Evolutionary conservation across 192 early-diverging fungal species (phyloP).

Genomic region (Thamnidium elegans): DNA sequence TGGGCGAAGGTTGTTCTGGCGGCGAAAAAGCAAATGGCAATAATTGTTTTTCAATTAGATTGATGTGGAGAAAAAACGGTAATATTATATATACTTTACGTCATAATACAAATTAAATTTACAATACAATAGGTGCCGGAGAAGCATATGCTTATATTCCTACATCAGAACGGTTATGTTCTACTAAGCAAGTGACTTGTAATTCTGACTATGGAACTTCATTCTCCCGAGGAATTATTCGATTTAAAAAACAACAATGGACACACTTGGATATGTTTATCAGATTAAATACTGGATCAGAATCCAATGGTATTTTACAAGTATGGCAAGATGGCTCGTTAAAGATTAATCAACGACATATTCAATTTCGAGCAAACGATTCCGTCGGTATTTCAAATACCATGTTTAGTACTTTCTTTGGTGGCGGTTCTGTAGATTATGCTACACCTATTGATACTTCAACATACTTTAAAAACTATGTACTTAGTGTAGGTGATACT

Average conservation of each 20-base stretch:
- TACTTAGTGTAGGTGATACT: conserved; percentile 41
- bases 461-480: conserved; percentile 46
- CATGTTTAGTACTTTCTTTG: conserved; percentile 55
- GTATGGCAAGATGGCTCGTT: conserved; percentile 43
- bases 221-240: conserved; percentile 45
- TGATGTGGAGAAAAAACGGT: conserved; percentile 46
- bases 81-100: not conserved
- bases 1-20: conserved; percentile 41
- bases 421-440: conserved; percentile 39
- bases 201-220: conserved; percentile 50
- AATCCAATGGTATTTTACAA: conserved; percentile 39
- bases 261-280: conserved; percentile 42
- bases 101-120: not conserved
- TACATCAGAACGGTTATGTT: conserved; percentile 36
- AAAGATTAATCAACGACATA: conserved; percentile 32
- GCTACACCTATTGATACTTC: conserved; percentile 36
- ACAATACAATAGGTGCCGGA: conserved; percentile 5
- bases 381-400: conserved; percentile 43
- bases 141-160: conserved; percentile 51
- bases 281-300: conserved; percentile 16
- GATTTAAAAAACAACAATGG: conserved; percentile 40
- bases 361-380: conserved; percentile 40
- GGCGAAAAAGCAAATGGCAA: conserved; percentile 38
- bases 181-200: conserved; percentile 31
- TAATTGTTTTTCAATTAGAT: conserved; percentile 43